These are phyloP conservation scores for Nothomitra cinnamomea DNA, from an alignment of 2,329 filamentous ascomycete genomes.

Conservation along the genomic window DNA sequence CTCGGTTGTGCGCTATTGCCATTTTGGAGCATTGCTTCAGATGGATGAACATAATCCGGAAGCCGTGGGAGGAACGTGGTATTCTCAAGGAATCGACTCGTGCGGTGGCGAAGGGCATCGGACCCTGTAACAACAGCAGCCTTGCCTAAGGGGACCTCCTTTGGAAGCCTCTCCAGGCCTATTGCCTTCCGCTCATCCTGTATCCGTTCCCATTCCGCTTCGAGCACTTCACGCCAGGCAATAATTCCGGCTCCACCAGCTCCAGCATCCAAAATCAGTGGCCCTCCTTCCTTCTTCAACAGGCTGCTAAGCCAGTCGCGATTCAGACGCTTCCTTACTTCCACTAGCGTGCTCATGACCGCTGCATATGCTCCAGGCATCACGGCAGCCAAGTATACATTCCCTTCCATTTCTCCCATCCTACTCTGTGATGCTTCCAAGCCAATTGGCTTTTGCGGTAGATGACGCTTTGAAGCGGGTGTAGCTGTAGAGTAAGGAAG, in stretches of 20 bases:
- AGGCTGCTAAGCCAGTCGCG: constrained; percentile 50
- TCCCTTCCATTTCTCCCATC: constrained; percentile 61
- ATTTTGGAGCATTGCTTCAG: not conserved
- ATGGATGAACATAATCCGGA: constrained; percentile 58
- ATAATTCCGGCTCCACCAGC: constrained; percentile 55
- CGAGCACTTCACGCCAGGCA: constrained; percentile 62
- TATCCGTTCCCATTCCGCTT: constrained; percentile 50
- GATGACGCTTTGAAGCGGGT: constrained; percentile 35
- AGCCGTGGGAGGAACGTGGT: constrained; percentile 84
- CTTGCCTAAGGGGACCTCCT: constrained; percentile 41
- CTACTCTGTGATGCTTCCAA: constrained; percentile 44
- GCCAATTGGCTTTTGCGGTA: constrained; percentile 46
- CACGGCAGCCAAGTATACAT: constrained; percentile 52
- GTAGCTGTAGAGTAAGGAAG: constrained; percentile 65
- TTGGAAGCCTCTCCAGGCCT: not conserved
- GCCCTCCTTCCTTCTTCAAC: constrained; percentile 39
- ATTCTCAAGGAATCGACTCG: constrained; percentile 63
- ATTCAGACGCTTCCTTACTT: constrained; percentile 57
- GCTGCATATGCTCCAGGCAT: constrained; percentile 57
- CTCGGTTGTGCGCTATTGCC: constrained; percentile 38
- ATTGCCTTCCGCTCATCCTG: constrained; percentile 7
- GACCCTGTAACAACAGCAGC: constrained; percentile 69
- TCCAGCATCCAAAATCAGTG: constrained; percentile 57
- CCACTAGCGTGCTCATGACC: constrained; percentile 48
- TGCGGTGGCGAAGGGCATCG: constrained; percentile 53